These are phyloP conservation scores for Cryphonectria naterciae DNA, from an alignment of 2,329 filamentous ascomycete species.

Conservation along the genomic window DNA sequence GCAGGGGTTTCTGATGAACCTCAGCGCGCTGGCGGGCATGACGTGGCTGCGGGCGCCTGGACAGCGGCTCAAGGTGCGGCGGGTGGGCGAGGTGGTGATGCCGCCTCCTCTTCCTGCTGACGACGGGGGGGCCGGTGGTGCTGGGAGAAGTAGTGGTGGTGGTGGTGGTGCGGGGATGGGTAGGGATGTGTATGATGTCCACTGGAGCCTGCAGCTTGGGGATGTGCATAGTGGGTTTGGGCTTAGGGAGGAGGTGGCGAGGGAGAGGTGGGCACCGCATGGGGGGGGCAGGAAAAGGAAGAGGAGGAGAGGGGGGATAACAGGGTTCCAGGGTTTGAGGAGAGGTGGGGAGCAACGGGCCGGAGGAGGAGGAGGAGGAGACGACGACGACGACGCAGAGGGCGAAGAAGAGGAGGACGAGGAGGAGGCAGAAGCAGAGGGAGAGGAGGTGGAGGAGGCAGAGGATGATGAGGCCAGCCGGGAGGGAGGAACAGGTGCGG, in stretches of 20 bases:
- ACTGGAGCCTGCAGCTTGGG: conserved; percentile 62
- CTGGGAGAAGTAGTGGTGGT: background rate
- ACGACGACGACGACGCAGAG: conserved; percentile 34
- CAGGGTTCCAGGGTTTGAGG: conserved; percentile 25
- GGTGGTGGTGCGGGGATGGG: background rate
- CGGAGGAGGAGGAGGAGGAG: conserved; percentile 24
- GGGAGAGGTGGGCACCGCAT: conserved; percentile 45
- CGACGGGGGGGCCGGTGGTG: background rate
- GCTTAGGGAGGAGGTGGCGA: conserved; percentile 54
- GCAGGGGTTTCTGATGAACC: conserved; percentile 62
- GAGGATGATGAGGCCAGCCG: conserved; percentile 19
- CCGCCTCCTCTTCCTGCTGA: background rate
- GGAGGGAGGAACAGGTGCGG: conserved; percentile 25
- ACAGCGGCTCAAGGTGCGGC: conserved; percentile 16
- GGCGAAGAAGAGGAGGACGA: conserved; percentile 20
- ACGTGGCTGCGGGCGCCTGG: conserved; percentile 48
- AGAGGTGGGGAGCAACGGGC: background rate
- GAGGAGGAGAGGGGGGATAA: background rate
- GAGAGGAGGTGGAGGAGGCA: conserved; percentile 32
- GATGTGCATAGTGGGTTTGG: conserved; percentile 56
- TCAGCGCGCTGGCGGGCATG: conserved; percentile 61
- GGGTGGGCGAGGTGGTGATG: conserved; percentile 7
- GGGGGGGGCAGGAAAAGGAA: conserved; percentile 15
- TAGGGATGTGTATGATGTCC: conserved; percentile 37
- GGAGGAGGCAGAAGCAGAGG: conserved; percentile 28